phyloP scores from a whole-genome alignment of 768 basidiomycete species.

The Tulasnella sp. region DNA sequence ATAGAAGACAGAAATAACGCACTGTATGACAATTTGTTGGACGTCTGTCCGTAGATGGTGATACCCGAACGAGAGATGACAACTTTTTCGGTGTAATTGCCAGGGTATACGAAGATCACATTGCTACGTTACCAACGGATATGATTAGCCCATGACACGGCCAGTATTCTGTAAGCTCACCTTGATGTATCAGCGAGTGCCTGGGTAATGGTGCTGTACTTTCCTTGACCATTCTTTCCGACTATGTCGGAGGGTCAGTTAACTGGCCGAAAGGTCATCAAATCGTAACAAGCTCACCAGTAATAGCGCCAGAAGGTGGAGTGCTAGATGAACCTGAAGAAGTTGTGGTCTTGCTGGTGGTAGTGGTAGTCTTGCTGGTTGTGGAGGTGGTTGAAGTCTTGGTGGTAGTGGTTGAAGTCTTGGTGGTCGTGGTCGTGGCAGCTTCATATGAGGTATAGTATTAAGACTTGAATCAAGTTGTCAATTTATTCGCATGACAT shows the following conservation, averaged over 20 bases:
- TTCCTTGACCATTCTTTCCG: conserved; percentile 29
- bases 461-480: neutral
- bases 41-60: conserved; percentile 13
- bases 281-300: neutral
- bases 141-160: neutral
- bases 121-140: neutral
- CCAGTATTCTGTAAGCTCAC: neutral
- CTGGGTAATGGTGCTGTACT: conserved; percentile 31
- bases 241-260: conserved; percentile 14
- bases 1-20: neutral
- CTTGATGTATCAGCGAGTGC: conserved; percentile 33
- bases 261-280: too few species aligned
- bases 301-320: conserved; percentile 20
- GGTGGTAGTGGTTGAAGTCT: neutral
- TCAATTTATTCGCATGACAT: neutral
- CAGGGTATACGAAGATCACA: conserved; percentile 26
- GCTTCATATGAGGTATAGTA: neutral
- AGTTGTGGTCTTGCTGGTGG: neutral
- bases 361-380: neutral
- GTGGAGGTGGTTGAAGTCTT: neutral
- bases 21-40: conserved; percentile 14
- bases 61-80: conserved; percentile 32
- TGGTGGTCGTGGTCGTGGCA: neutral
- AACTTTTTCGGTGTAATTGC: conserved; percentile 31
- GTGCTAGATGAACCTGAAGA: neutral